A percentile compares a stretch with the other conserved stretches of the same genome.
Conservation (phyloP, 257 asterid species). For the Jasminum sambac region DNA sequence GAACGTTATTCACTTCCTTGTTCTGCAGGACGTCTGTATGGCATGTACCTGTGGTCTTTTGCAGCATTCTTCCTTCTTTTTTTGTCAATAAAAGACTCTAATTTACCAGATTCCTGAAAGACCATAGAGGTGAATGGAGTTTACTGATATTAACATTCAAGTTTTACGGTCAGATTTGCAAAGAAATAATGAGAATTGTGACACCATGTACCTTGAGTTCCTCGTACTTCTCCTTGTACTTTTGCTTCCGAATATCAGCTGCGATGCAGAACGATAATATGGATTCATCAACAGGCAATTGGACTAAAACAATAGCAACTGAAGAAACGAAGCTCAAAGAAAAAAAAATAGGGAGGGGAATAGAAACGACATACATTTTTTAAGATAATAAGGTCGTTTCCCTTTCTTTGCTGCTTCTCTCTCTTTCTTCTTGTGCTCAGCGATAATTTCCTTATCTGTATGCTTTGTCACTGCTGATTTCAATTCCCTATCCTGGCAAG, state of each 20-base stretch:
- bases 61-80: conserved; percentile 82
- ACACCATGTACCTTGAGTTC: conserved; percentile 67
- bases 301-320: background rate
- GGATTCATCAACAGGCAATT: background rate
- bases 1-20: conserved; percentile 27
- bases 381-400: conserved; percentile 81
- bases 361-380: conserved; percentile 46
- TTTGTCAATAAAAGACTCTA: conserved; percentile 78
- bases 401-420: conserved; percentile 95
- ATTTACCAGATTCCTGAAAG: conserved; percentile 72
- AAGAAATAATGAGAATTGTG: background rate
- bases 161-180: background rate
- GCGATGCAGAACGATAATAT: conserved; percentile 31
- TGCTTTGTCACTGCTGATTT: conserved; percentile 61
- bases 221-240: conserved; percentile 65
- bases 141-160: background rate
- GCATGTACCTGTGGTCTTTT: conserved; percentile 83
- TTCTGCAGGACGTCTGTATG: conserved; percentile 67
- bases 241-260: conserved; percentile 78
- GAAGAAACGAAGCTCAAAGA: background rate
- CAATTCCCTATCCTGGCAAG: conserved; percentile 65
- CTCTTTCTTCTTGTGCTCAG: conserved; percentile 93
- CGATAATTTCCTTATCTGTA: conserved; percentile 64
- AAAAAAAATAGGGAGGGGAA: conserved; percentile 13
- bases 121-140: background rate